phyloP scores from a whole-genome alignment of 192 early-diverging fungal species.

The Coemansia sp. region DNA sequence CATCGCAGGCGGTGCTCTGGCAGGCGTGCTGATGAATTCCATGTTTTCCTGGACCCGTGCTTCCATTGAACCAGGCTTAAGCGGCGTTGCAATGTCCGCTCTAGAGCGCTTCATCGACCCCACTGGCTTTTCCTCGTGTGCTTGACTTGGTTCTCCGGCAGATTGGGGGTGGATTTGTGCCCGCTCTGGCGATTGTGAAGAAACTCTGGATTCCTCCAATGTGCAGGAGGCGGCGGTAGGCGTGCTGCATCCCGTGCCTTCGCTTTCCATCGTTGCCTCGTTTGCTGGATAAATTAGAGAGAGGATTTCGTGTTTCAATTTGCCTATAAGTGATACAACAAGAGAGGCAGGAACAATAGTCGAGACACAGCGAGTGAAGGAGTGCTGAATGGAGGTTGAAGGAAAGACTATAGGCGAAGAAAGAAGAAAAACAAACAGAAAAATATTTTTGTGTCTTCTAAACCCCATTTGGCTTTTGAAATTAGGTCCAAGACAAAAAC shows the following conservation, averaged over 20 bases:
- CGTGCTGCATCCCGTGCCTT: not conserved
- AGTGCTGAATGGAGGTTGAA: constrained; percentile 19
- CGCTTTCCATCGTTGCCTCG: not conserved
- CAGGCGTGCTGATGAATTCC: constrained; percentile 44
- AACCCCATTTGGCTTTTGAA: constrained; percentile 15
- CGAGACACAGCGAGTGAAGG: constrained; percentile 1
- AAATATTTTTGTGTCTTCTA: constrained; percentile 15
- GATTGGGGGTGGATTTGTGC: constrained; percentile 19
- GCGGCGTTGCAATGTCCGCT: constrained; percentile 47
- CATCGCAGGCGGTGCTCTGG: constrained; percentile 37
- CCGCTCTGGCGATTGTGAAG: constrained; percentile 35
- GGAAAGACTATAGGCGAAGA: constrained; percentile 22
- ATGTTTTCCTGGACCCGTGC: constrained; percentile 23
- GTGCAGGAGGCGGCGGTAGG: not conserved
- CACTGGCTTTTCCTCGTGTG: not conserved
- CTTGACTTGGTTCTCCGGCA: not conserved
- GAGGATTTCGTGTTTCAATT: constrained; percentile 16
- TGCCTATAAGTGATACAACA: not conserved
- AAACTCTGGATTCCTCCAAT: constrained; percentile 20
- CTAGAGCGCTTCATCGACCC: constrained; percentile 38
- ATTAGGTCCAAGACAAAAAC: not conserved
- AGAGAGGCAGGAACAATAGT: constrained; percentile 14
- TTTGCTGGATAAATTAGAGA: constrained; percentile 5
- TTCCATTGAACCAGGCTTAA: constrained; percentile 30
- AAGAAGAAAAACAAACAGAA: constrained; percentile 19